These are phyloP conservation scores for Aspergillus kassunensis DNA, from an alignment of 495 filamentous ascomycete genomes.

Conservation along the genomic window DNA sequence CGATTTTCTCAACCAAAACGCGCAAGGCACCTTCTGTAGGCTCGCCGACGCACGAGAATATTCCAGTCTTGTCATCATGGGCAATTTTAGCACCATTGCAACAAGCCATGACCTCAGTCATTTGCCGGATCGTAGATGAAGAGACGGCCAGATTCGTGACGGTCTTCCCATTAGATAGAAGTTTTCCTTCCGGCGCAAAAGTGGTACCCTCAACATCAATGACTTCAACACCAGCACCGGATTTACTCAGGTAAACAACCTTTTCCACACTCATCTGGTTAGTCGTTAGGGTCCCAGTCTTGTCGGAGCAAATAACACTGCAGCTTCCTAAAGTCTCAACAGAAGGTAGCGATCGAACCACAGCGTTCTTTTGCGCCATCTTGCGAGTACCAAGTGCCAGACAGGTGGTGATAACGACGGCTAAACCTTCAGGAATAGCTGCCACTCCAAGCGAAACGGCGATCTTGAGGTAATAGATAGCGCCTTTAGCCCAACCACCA, in stretches of 20 bases:
- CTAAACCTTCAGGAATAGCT: slow-evolving; percentile 94
- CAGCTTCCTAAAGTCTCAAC: slow-evolving; percentile 98
- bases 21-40: slow-evolving; percentile 93
- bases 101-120: slow-evolving; percentile 81
- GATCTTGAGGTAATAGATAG: slow-evolving; percentile 99
- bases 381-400: slow-evolving; percentile 91
- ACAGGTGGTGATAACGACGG: slow-evolving; percentile 97
- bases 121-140: slow-evolving; percentile 75
- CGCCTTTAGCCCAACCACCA: slow-evolving; percentile 93
- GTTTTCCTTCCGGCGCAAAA: slow-evolving; percentile 77
- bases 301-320: slow-evolving; percentile 99
- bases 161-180: slow-evolving; percentile 62
- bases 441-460: slow-evolving; percentile 97
- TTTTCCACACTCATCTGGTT: slow-evolving; percentile 99
- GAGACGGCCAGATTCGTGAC: slow-evolving; percentile 64
- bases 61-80: slow-evolving; percentile 67
- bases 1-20: slow-evolving; percentile 91
- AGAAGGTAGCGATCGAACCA: slow-evolving; percentile 91
- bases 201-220: slow-evolving; percentile 91
- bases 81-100: slow-evolving; percentile 89
- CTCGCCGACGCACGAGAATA: slow-evolving; percentile 85
- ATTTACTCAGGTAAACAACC: slow-evolving; percentile 73
- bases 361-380: slow-evolving; percentile 98
- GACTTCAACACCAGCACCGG: slow-evolving; percentile 75
- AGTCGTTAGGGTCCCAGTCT: slow-evolving; percentile 96